Evolutionary conservation across 2,329 filamentous ascomycete genomes (phyloP).

Genomic region (Penicillium frequentans): DNA sequence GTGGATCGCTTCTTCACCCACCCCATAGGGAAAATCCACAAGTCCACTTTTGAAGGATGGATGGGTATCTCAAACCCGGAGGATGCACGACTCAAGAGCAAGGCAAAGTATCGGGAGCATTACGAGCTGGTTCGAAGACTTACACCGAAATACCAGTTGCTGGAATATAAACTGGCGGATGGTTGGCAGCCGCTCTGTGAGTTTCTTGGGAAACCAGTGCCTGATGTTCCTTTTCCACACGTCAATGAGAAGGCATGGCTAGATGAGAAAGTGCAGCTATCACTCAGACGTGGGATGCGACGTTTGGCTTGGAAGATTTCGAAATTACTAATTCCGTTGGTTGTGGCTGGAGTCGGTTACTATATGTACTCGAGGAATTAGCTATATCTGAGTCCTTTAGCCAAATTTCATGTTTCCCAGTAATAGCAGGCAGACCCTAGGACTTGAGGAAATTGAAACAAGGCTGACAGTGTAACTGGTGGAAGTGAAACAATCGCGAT

Average conservation of each 20-base stretch:
- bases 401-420: not conserved
- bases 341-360: not conserved
- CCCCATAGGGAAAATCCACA: not conserved
- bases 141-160: not conserved
- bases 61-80: not conserved
- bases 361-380: not conserved
- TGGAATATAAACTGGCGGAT: not conserved
- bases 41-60: not conserved
- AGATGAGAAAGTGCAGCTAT: not conserved
- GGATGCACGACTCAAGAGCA: not conserved
- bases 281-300: not conserved
- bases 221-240: not conserved
- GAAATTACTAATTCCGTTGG: not conserved
- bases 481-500: not conserved
- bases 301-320: not conserved
- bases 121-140: not conserved
- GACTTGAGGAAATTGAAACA: not conserved
- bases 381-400: not conserved
- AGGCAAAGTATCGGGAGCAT: slow-evolving; percentile 1
- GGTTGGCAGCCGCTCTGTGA: slow-evolving; percentile 2
- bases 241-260: slow-evolving; percentile 3
- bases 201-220: slow-evolving; percentile 3
- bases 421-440: not conserved
- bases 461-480: not conserved
- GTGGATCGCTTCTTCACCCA: slow-evolving; percentile 4